A percentile compares a stretch with the other conserved stretches of the same genome.
Evolutionary conservation across 208 protist genomes (phyloP).

Genomic region (Leishmania guyanensis): DNA sequence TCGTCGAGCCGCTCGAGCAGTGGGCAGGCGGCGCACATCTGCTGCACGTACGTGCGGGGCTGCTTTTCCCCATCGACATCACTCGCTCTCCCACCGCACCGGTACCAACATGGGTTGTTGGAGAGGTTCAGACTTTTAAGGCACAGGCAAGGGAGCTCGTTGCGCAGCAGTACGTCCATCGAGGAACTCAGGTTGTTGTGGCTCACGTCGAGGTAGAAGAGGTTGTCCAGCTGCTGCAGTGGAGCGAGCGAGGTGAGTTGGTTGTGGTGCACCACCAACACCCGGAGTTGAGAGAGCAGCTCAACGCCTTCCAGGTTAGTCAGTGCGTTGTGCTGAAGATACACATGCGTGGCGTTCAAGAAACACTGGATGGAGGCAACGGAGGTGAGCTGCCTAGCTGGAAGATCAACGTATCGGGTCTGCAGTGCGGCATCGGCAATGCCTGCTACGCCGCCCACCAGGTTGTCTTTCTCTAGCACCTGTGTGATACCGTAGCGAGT

Average conservation of each 20-base stretch:
- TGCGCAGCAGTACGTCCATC: slow-evolving; percentile 26
- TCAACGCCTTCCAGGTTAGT: slow-evolving; percentile 56
- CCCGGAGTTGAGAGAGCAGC: slow-evolving; percentile 60
- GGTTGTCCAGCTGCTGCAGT: slow-evolving; percentile 40
- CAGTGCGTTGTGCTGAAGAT: slow-evolving; percentile 78
- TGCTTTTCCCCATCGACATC: background rate
- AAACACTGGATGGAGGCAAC: slow-evolving; percentile 56
- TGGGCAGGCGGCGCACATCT: slow-evolving; percentile 34
- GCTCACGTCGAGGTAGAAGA: slow-evolving; percentile 69
- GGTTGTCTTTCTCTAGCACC: slow-evolving; percentile 43
- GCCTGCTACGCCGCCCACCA: slow-evolving; percentile 54
- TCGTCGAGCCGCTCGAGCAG: slow-evolving; percentile 57
- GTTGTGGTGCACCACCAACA: slow-evolving; percentile 84
- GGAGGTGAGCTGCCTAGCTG: slow-evolving; percentile 38
- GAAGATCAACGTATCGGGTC: slow-evolving; percentile 54
- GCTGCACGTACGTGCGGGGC: slow-evolving; percentile 9
- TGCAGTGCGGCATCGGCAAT: slow-evolving; percentile 72
- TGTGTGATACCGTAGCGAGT: slow-evolving; percentile 15
- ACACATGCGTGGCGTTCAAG: slow-evolving; percentile 77
- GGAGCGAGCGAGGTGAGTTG: slow-evolving; percentile 45
- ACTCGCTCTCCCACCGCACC: background rate
- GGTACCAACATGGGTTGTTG: slow-evolving; percentile 51
- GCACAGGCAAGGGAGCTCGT: slow-evolving; percentile 53
- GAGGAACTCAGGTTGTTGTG: slow-evolving; percentile 49
- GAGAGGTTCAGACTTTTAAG: slow-evolving; percentile 62